A percentile compares a stretch with the other conserved stretches of the same genome.
phyloP scores from a whole-genome alignment of 371 early-diverging fungal genomes.

The Mortierella sp. region DNA sequence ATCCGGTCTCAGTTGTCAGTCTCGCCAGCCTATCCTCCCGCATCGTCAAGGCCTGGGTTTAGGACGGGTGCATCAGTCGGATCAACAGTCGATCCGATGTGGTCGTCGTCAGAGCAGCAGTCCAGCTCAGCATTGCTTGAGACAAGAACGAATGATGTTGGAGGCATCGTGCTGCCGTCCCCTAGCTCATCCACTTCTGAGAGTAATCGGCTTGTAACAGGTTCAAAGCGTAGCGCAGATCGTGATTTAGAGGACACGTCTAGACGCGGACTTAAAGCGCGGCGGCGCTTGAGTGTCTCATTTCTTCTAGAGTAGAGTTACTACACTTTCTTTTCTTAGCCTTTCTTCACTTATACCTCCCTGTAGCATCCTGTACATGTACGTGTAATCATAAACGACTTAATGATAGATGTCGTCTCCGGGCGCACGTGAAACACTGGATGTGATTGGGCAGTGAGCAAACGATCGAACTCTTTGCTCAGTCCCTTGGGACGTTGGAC shows the following conservation, averaged over 20 bases:
- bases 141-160: not conserved
- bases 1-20: conserved; percentile 33
- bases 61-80: not conserved
- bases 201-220: conserved; percentile 5
- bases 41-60: not conserved
- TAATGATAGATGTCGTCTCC: too few species aligned
- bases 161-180: conserved; percentile 23
- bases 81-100: not conserved
- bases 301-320: conserved; percentile 27
- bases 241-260: too few species aligned
- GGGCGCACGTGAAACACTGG: conserved; percentile 11
- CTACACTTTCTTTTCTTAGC: not conserved
- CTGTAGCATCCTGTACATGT: too few species aligned
- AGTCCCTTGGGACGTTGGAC: too few species aligned
- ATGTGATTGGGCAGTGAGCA: conserved; percentile 5
- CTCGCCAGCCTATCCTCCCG: conserved; percentile 1
- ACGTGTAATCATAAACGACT: too few species aligned
- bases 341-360: too few species aligned
- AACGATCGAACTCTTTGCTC: too few species aligned
- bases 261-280: conserved; percentile 13
- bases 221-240: conserved; percentile 51
- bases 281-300: conserved; percentile 44
- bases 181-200: conserved; percentile 38
- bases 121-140: not conserved
- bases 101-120: too few species aligned